phyloP scores from a whole-genome alignment of 2,329 filamentous ascomycete genomes.

The Aureobasidium sp. region DNA sequence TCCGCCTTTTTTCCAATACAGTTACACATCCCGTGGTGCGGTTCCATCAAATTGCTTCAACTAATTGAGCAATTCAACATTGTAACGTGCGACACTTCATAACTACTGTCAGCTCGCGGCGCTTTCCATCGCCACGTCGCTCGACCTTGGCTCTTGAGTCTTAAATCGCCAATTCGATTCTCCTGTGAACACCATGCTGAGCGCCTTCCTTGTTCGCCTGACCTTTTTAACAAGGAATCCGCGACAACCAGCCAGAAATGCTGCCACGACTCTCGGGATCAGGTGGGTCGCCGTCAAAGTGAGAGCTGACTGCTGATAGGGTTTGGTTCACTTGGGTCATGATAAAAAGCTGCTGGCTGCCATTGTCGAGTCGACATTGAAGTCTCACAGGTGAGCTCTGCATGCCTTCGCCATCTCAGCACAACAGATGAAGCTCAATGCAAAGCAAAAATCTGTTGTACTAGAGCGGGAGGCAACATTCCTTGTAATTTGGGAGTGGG shows the following conservation, averaged over 20 bases:
- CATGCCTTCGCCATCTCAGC: background rate
- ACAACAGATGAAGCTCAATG: background rate
- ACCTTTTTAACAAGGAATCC: background rate
- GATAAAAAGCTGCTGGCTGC: background rate
- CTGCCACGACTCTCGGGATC: background rate
- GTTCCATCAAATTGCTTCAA: conserved; percentile 11
- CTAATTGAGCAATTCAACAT: conserved; percentile 13
- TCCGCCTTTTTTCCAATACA: conserved; percentile 9
- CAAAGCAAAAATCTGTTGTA: background rate
- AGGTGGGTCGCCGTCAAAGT: background rate
- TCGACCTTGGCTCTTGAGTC: background rate
- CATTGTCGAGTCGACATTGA: background rate
- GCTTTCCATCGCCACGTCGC: conserved; percentile 5
- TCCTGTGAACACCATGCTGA: conserved; percentile 5
- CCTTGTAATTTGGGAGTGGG: background rate
- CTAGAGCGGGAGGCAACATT: background rate
- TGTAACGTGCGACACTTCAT: conserved; percentile 12
- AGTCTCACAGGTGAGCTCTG: background rate
- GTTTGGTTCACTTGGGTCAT: background rate
- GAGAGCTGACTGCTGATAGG: background rate
- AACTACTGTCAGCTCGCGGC: conserved; percentile 1
- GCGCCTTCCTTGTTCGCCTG: background rate
- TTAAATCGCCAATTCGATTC: conserved; percentile 1
- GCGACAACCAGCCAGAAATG: background rate
- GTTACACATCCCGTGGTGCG: conserved; percentile 12